phyloP scores from a whole-genome alignment of 345 rosid genomes.

The Eucalyptus brandiana region DNA sequence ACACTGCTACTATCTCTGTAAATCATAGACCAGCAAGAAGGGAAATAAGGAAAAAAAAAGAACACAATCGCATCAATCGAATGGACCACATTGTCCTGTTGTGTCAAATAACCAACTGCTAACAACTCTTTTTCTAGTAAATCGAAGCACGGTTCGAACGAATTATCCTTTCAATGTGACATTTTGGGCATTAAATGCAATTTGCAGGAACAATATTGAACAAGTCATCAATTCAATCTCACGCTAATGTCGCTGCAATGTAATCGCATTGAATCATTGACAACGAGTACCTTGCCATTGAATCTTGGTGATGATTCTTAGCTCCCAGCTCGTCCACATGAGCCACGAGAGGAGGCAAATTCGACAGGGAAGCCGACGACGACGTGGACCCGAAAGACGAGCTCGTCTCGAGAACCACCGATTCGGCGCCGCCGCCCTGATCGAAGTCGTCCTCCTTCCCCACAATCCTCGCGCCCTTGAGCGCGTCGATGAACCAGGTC shows the following conservation, averaged over 20 bases:
- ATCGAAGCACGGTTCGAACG: not conserved
- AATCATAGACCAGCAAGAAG: not conserved
- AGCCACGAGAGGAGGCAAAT: constrained; percentile 39
- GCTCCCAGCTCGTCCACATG: constrained; percentile 23
- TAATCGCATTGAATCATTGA: not conserved
- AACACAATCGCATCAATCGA: not conserved
- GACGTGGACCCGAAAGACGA: constrained; percentile 79
- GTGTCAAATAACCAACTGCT: not conserved
- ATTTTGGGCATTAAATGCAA: not conserved
- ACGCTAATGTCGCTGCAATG: not conserved
- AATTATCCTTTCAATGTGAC: not conserved
- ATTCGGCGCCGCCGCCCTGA: constrained; percentile 33
- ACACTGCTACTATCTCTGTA: constrained; percentile 18
- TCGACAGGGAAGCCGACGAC: constrained; percentile 51
- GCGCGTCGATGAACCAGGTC: constrained; percentile 68
- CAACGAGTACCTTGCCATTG: constrained; percentile 26
- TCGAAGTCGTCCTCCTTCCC: constrained; percentile 7
- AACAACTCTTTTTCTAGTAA: not conserved
- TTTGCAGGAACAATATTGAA: not conserved
- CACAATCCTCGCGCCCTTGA: constrained; percentile 46
- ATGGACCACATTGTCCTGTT: not conserved
- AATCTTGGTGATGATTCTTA: constrained; percentile 25
- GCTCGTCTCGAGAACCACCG: constrained; percentile 55
- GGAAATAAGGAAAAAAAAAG: not conserved
- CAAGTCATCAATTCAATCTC: not conserved